These are phyloP conservation scores for Cocos nucifera DNA, from an alignment of 176 grass and related monocot species.

Conservation along the genomic window DNA sequence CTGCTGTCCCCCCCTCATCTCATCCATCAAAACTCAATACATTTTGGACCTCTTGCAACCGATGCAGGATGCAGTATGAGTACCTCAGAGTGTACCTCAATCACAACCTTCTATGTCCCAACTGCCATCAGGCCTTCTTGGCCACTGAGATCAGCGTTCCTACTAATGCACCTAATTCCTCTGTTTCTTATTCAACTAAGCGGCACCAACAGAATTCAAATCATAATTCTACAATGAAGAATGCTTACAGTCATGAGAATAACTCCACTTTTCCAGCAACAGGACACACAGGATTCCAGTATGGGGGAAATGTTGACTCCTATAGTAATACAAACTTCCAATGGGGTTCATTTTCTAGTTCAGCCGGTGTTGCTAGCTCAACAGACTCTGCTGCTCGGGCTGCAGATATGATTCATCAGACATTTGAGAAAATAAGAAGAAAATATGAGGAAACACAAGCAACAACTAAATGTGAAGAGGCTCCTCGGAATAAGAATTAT, in stretches of 20 bases:
- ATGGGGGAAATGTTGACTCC: conserved; percentile 48
- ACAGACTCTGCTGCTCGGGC: conserved; percentile 12
- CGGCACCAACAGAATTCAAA: conserved; percentile 27
- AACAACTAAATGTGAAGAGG: not conserved
- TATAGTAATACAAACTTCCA: conserved; percentile 51
- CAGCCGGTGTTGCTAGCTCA: conserved; percentile 27
- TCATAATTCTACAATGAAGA: conserved; percentile 31
- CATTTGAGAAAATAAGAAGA: not conserved
- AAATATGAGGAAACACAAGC: conserved; percentile 29
- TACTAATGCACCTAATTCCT: conserved; percentile 36
- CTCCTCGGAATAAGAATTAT: conserved; percentile 11
- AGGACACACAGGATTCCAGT: conserved; percentile 37
- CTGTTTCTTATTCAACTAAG: conserved; percentile 29
- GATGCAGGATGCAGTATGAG: conserved; percentile 73
- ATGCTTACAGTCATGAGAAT: conserved; percentile 40
- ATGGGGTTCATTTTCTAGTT: conserved; percentile 44
- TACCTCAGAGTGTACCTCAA: conserved; percentile 67
- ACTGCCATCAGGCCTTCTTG: conserved; percentile 63
- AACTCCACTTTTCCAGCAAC: conserved; percentile 46
- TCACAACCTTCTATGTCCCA: conserved; percentile 70
- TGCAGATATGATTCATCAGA: not conserved
- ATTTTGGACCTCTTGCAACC: conserved; percentile 73
- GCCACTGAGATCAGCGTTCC: conserved; percentile 51
- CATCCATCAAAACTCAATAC: conserved; percentile 21
- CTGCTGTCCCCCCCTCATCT: conserved; percentile 9